Base-by-base conservation (phyloP, 768 basidiomycete species). In the Botryobasidium botryosum region DNA sequence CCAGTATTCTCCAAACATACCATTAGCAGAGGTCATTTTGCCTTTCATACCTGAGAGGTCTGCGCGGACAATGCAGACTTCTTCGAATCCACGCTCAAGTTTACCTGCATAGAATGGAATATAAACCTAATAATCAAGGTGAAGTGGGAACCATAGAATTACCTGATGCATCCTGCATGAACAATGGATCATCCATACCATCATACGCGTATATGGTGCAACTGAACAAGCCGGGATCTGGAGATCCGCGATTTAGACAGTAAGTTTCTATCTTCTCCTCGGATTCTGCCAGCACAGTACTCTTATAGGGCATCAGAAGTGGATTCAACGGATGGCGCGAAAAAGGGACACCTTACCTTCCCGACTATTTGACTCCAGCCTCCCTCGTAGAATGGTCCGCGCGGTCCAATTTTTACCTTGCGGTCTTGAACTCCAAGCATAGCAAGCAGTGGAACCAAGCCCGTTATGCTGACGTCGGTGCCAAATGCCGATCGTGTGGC, bases 401-500 rank as follows among this genome's bases (percentile, higher is more conserved):
- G 24, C 10, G 28, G 8, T 8, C 28, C 23, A 7, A 10, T 21
- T 15, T 12, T 26, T 13, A 27, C 15, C 15, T 10, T 13, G 27
- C 40, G 40, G 8, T 31, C 40, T 13, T n/a, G n/a, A 15, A 26
- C 13, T 42, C 24, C 12, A 10, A 8, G 13, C 24, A 27, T 13
- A 26, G 13, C 21, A 13, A 13, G 8, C 24, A 12, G 24, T 42
- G n/a, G n/a, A n/a, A n/a, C n/a, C n/a, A n/a, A n/a, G n/a, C n/a
- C n/a, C n/a, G n/a, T 24, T 27, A 13, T 13, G 13, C 13, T 7
- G 8, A 31, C 24, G 8, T 8, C 13, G 8, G 28, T 29, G 15
- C 82, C 82, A 55, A 84, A 86, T 73, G 82, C 75, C 55, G 55
- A 83, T 57, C 69, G 81, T 25, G 79, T 79, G 64, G 83, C 74